These are phyloP conservation scores for Monosporascus ibericus DNA, from an alignment of 2,329 filamentous ascomycete genomes.

Conservation along the genomic window DNA sequence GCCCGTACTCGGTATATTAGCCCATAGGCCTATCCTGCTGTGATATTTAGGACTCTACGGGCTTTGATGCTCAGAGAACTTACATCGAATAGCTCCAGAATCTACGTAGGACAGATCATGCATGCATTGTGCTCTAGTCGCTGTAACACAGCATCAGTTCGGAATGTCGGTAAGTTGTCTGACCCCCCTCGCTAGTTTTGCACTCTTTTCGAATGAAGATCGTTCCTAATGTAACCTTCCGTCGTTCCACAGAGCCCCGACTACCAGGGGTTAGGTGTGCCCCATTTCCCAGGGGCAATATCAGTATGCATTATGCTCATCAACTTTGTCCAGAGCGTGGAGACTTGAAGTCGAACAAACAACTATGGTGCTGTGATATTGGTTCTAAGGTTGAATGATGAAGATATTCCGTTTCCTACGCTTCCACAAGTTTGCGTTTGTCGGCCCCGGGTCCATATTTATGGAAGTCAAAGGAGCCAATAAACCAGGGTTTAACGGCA, in stretches of 20 bases:
- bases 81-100: background rate
- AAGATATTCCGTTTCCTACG: too few species aligned
- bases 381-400: too few species aligned
- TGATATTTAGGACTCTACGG: too few species aligned
- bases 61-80: too few species aligned
- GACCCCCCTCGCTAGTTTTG: background rate
- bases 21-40: too few species aligned
- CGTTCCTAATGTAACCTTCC: background rate
- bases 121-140: background rate
- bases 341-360: too few species aligned
- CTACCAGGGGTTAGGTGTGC: background rate
- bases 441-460: background rate
- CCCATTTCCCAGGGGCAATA: background rate
- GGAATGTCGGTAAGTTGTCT: background rate
- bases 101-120: background rate
- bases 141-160: background rate
- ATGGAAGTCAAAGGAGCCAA: background rate
- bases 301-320: background rate
- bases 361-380: too few species aligned
- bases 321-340: background rate
- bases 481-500: background rate
- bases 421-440: background rate
- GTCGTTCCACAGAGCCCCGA: background rate
- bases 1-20: too few species aligned
- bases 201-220: background rate